Base-by-base conservation (phyloP, 2,329 filamentous ascomycete species). In the Colletotrichum truncatum region DNA sequence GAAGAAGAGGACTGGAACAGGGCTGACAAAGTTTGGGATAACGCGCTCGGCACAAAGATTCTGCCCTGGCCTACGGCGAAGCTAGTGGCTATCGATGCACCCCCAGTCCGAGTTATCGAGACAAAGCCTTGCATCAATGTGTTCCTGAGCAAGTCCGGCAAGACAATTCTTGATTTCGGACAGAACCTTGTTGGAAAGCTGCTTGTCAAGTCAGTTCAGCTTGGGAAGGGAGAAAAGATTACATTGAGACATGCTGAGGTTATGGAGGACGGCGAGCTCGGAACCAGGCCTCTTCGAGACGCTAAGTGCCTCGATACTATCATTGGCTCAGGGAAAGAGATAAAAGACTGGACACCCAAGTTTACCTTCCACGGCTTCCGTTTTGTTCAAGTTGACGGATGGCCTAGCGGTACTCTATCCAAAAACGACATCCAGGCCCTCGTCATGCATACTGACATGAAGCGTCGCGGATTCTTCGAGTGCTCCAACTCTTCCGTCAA, bases 161-260 rank as follows among this genome's bases (percentile, higher is more conserved):
- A 84, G 68, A 81, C 75, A 0, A 73, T 87, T 4, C 67, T 88
- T 18, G 62, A 65, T 34, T 65, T 65, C 18, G 62, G 62, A 4
- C 62, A 65, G 41, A 65, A 61, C 32, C 62, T 65, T 36, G 62
- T 65, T 9, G 62, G 62, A n/a, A 65, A 65, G 41, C 56, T 65
- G 7, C 32, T 25, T 12, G 23, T 61, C 28, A 45, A 38, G 18
- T 18, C 21, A 3, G 49, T 61, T 67, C 72, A 1, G 6, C 56
- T 65, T 8, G 56, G 12, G 4, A 25, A 49, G 4, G 62, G 62
- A 11, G 48, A 49, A 16, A 41, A 36, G 9, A 28, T 61, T 14
- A 52, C 56, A n/a, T 30, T 61, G 7, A 2, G 41, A 0, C 62
- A 65, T 12, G 62, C 62, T 0, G 62, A 65, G 57, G 62, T 65